Percentiles rank a stretch among this genome's conserved stretches.
Evolutionary conservation across 192 early-diverging fungal genomes (phyloP).

Genomic region (Paraglomus brasilianum): DNA sequence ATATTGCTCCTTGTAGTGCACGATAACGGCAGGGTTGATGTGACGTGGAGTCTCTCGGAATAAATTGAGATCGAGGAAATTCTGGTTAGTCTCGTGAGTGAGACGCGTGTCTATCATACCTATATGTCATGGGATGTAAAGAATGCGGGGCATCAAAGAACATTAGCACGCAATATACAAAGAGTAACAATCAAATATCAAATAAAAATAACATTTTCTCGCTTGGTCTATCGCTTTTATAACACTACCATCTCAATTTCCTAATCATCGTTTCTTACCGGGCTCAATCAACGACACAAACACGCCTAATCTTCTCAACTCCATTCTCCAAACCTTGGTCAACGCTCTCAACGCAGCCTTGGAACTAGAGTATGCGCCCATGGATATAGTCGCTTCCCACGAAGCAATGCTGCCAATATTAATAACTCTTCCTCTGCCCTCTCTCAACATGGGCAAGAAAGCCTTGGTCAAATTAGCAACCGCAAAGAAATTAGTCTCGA

Average conservation of each 20-base stretch:
- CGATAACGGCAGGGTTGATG: neutral
- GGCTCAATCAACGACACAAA: constrained; percentile 19
- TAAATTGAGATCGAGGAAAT: neutral
- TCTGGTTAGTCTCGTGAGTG: neutral
- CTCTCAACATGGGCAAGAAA: constrained; percentile 26
- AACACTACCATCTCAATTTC: too few relatives aligned
- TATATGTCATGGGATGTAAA: too few relatives aligned
- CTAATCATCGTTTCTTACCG: constrained; percentile 17
- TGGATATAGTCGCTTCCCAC: neutral
- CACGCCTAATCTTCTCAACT: constrained; percentile 13
- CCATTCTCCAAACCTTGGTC: constrained; percentile 23
- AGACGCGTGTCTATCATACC: constrained; percentile 18
- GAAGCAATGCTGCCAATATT: constrained; percentile 25
- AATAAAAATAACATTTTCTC: too few relatives aligned
- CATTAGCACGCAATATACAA: too few relatives aligned
- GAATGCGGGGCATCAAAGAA: too few relatives aligned
- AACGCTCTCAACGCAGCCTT: constrained; percentile 21
- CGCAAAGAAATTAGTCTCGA: constrained; percentile 28
- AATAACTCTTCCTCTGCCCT: constrained; percentile 19
- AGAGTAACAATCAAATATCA: too few relatives aligned
- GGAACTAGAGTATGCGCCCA: constrained; percentile 22
- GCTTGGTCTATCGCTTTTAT: too few relatives aligned
- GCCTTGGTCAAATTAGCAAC: constrained; percentile 23
- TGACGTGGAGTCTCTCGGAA: constrained; percentile 1
- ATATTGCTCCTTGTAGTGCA: constrained; percentile 3